Evolutionary conservation across 1,139 yeast genomes (phyloP), one percentile per base, ranked within the genome.

Genomic region (Pichia sp.): DNA sequence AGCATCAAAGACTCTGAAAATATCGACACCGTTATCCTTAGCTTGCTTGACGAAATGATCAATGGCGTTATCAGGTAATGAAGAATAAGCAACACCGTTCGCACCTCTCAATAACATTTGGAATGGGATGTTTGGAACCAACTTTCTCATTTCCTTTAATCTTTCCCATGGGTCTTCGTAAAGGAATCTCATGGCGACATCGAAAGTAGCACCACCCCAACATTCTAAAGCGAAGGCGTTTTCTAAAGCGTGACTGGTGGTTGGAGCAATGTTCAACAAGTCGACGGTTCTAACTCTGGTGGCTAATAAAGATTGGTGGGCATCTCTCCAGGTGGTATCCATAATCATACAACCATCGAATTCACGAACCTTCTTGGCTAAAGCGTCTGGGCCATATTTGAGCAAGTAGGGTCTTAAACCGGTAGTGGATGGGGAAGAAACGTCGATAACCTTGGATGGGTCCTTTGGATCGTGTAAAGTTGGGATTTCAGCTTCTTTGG

Each of bases 121-220:
- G 84, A 93, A 93, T 46, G 99, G 99, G 66, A 93, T 90, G 73
- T 93, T 94, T 63, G 99, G 99, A 51, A 94, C 99, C 50, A 85
- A 78, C 61, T 79, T 79, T 70, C 99, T 81, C 67, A 93, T 75
- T 68, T 82, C 77, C 70, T 96, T 83, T 66, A 93, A 79, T 70
- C 99, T 83, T 51, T 80, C 96, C 99, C 99, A 93, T 58, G 99
- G 99, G 67, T 91, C 97, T 75, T 93, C 99, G 68, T 91, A 91
- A 62, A 93, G 77, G 77, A 94, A 94, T 70, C 99, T 82, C 98
- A 93, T 91, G 52, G 96, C 87, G 47, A 93, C 99, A 66, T 93
- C 99, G 63, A 93, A 93, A 31, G 99, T 93, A 48, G 99, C 99
- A 71, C 99, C 99, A 71, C 99, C 99, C 99, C 99, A 93, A 75